Conservation (phyloP, 139 green algal species). For the Closterium sp. region DNA sequence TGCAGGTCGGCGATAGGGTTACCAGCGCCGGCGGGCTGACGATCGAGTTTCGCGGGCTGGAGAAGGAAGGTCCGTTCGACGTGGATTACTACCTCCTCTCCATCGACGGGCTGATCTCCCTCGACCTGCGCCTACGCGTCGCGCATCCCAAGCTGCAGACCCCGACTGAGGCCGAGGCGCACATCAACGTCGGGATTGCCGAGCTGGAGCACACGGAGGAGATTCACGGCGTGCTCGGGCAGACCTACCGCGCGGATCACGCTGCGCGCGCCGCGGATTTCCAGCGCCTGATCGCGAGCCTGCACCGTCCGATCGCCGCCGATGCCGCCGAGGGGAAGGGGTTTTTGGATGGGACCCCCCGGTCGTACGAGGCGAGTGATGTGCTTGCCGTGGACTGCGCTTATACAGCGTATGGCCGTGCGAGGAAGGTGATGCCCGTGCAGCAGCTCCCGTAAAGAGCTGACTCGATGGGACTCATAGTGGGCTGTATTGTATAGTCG, state of each 20-base stretch:
- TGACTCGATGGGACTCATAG: neutral
- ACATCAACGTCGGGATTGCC: conserved; percentile 16
- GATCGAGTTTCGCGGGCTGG: neutral
- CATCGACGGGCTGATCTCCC: neutral
- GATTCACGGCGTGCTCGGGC: conserved; percentile 20
- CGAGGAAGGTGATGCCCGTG: neutral
- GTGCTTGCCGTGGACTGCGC: conserved; percentile 10
- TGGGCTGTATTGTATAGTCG: neutral
- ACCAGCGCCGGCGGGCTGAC: neutral
- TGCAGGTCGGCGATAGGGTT: conserved; percentile 6
- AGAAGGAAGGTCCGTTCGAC: neutral
- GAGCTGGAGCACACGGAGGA: neutral
- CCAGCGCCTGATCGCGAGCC: neutral
- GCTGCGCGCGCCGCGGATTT: neutral
- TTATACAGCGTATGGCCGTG: neutral
- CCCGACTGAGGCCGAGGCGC: neutral
- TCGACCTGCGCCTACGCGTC: neutral
- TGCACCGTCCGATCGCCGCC: conserved; percentile 10
- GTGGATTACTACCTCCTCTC: conserved; percentile 1
- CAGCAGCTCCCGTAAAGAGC: neutral
- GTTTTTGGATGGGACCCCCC: conserved; percentile 26
- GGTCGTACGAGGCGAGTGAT: neutral
- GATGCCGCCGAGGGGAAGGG: conserved; percentile 6
- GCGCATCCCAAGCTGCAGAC: neutral
- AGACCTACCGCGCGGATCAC: conserved; percentile 21